phyloP scores from a whole-genome alignment of 179 eudicot genomes.

The Monotropa hypopitys region DNA sequence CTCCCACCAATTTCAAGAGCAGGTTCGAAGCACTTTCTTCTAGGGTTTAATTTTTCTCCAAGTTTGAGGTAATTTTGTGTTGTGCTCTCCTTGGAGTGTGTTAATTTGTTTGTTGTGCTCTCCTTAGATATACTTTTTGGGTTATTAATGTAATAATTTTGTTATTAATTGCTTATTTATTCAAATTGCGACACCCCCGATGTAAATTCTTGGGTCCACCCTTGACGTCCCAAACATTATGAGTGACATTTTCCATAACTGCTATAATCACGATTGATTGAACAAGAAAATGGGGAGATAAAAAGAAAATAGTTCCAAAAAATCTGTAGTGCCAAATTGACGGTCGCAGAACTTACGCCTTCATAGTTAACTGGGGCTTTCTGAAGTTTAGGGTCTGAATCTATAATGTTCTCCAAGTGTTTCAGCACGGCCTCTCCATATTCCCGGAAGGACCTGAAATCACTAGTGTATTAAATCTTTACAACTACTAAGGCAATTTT shows the following conservation, averaged over 20 bases:
- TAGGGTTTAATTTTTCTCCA: no score
- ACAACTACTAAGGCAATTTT: not conserved
- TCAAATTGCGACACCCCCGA: no score
- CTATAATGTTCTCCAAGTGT: slow-evolving; percentile 54
- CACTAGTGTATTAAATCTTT: slow-evolving; percentile 7
- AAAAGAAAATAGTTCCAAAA: not conserved
- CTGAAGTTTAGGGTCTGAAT: slow-evolving; percentile 55
- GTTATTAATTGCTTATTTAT: no score
- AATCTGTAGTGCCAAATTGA: not conserved
- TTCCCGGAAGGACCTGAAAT: slow-evolving; percentile 69
- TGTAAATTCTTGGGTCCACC: no score
- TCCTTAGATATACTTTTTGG: no score
- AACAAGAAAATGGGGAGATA: not conserved
- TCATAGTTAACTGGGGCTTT: slow-evolving; percentile 90
- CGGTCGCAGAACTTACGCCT: slow-evolving; percentile 58
- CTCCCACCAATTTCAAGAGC: no score
- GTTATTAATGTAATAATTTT: no score
- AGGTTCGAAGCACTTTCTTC: no score
- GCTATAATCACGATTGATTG: not conserved
- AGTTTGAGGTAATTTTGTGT: no score
- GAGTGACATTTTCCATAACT: not conserved
- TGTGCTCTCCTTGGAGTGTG: no score
- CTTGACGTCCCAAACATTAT: no score
- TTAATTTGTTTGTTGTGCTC: no score
- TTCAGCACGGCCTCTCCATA: slow-evolving; percentile 85